Percentiles rank a stretch among this genome's conserved stretches.
Conservation (phyloP, 2,329 filamentous ascomycete genomes). For the Penicillium vulpinum region DNA sequence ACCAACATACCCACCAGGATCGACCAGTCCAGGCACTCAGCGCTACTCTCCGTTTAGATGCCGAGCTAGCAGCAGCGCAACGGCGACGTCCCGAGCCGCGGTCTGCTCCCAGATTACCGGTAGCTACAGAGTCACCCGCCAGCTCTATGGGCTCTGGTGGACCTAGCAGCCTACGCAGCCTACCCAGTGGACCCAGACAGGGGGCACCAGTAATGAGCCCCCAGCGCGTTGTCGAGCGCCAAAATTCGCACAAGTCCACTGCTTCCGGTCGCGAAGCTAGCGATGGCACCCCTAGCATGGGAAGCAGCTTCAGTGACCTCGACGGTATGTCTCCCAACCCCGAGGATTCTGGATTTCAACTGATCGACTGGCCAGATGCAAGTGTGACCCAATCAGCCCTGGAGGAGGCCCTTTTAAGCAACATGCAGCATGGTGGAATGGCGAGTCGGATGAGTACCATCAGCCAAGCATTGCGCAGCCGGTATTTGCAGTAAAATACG, state of each 20-base stretch:
- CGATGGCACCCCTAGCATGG: conserved; percentile 62
- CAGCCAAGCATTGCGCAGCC: conserved; percentile 56
- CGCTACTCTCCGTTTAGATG: conserved; percentile 43
- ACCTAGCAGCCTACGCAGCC: conserved; percentile 24
- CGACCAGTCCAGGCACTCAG: conserved; percentile 37
- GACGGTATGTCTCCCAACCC: conserved; percentile 49
- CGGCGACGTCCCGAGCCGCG: conserved; percentile 29
- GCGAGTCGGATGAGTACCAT: conserved; percentile 53
- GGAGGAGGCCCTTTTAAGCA: conserved; percentile 63
- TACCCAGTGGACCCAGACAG: conserved; percentile 23
- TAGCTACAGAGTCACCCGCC: conserved; percentile 32
- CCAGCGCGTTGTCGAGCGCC: conserved; percentile 50
- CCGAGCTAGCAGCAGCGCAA: conserved; percentile 30
- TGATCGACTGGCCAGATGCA: conserved; percentile 47
- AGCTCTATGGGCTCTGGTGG: conserved; percentile 43
- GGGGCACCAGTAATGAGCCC: conserved; percentile 38
- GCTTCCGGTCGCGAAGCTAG: conserved; percentile 47
- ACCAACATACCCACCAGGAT: conserved; percentile 19
- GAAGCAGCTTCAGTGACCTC: conserved; percentile 65
- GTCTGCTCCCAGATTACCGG: conserved; percentile 18
- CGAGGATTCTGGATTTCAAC: not conserved
- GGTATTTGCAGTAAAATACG: conserved; percentile 44
- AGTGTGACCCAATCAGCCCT: conserved; percentile 65
- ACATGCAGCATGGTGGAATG: conserved; percentile 58
- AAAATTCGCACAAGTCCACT: conserved; percentile 48